Conservation (phyloP, 2,329 filamentous ascomycete genomes). For the Ceratocystis cubensis region DNA sequence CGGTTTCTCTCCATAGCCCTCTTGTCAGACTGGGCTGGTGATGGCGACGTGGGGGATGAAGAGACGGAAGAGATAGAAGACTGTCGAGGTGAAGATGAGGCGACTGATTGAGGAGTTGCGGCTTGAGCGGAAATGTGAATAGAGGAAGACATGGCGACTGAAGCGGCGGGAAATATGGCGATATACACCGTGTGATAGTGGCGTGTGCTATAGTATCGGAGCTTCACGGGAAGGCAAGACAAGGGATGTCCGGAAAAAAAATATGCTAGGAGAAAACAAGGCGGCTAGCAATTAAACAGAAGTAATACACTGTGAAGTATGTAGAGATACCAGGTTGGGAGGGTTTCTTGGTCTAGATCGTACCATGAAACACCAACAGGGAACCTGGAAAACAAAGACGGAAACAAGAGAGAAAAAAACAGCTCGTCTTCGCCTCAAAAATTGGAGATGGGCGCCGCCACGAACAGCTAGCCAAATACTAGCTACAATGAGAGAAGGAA, state of each 20-base stretch:
- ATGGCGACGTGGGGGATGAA: conserved; percentile 39
- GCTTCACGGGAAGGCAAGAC: not conserved
- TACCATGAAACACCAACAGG: conserved; percentile 2
- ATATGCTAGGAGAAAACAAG: not conserved
- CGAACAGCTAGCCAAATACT: not conserved
- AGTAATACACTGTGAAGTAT: conserved; percentile 11
- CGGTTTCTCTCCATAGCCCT: conserved; percentile 22
- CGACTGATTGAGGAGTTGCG: conserved; percentile 26
- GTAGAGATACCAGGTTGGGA: not conserved
- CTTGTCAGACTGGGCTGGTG: conserved; percentile 17
- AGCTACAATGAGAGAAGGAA: not conserved
- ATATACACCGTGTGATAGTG: not conserved
- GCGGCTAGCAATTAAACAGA: not conserved
- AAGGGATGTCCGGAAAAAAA: not conserved
- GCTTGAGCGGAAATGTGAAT: conserved; percentile 51
- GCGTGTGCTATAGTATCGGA: not conserved
- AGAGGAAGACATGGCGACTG: conserved; percentile 49
- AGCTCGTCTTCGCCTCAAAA: not conserved
- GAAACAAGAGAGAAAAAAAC: conserved; percentile 4
- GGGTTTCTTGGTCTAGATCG: conserved; percentile 3
- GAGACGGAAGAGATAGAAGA: conserved; percentile 36
- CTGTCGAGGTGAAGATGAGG: conserved; percentile 32
- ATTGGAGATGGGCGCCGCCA: not conserved
- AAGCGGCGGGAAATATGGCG: not conserved
- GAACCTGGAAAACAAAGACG: not conserved